Percentiles rank a stretch among this genome's conserved stretches.
phyloP scores from a whole-genome alignment of 2,329 filamentous ascomycete species.

The Thielaviopsis ethacetica region DNA sequence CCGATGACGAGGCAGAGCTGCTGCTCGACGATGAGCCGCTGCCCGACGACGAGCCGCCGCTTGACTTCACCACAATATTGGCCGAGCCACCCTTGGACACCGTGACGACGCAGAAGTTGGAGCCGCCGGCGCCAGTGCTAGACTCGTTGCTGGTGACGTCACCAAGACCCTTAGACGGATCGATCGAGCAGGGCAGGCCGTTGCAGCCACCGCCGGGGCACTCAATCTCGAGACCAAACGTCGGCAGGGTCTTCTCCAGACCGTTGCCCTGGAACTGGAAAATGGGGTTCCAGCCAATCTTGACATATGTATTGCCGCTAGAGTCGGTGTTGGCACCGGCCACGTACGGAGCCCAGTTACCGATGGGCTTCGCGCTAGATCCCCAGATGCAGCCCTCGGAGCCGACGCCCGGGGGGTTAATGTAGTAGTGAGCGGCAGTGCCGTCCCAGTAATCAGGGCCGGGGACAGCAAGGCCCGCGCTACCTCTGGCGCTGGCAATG shows the following conservation, averaged over 20 bases:
- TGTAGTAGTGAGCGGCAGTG: constrained; percentile 66
- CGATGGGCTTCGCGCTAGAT: constrained; percentile 39
- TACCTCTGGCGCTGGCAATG: constrained; percentile 37
- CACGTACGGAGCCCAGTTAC: constrained; percentile 67
- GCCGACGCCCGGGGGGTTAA: constrained; percentile 56
- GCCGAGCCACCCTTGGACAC: constrained; percentile 50
- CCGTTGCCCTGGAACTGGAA: constrained; percentile 46
- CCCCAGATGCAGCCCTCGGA: constrained; percentile 58
- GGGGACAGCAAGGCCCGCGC: constrained; percentile 46
- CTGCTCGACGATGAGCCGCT: constrained; percentile 24
- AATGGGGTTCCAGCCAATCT: constrained; percentile 64
- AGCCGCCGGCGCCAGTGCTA: constrained; percentile 47
- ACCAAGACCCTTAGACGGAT: constrained; percentile 39
- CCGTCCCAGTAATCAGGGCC: constrained; percentile 51
- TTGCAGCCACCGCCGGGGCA: constrained; percentile 51
- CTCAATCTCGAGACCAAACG: constrained; percentile 53
- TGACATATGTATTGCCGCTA: constrained; percentile 53
- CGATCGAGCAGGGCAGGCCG: constrained; percentile 58
- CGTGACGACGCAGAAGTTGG: constrained; percentile 61
- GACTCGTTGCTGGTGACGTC: constrained; percentile 39
- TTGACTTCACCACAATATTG: constrained; percentile 45
- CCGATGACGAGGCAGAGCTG: constrained; percentile 11
- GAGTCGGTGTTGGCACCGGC: constrained; percentile 55
- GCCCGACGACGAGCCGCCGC: constrained; percentile 26
- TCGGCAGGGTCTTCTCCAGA: constrained; percentile 40